phyloP scores from a whole-genome alignment of 2,329 filamentous ascomycete species.

The Cytospora piceae region DNA sequence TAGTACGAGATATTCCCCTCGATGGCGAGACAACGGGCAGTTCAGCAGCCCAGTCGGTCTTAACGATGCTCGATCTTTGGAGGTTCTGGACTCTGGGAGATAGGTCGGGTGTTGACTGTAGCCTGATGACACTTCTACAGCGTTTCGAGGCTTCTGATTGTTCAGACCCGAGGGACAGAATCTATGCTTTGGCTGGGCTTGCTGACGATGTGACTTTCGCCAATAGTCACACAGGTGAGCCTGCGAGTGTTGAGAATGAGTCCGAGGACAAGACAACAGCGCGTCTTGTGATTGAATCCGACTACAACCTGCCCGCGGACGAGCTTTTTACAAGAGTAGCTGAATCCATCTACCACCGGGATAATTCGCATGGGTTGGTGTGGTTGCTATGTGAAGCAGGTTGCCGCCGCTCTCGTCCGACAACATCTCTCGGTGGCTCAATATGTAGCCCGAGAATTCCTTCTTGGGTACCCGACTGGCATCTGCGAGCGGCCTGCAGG shows the following conservation, averaged over 20 bases:
- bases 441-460: background rate
- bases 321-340: background rate
- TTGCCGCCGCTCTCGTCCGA: background rate
- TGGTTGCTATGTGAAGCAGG: background rate
- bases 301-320: background rate
- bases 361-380: background rate
- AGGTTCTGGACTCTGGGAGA: background rate
- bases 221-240: background rate
- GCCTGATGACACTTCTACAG: background rate
- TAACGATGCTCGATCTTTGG: background rate
- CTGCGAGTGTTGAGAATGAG: background rate
- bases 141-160: background rate
- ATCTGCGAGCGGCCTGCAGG: background rate
- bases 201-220: background rate
- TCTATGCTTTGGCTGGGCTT: background rate
- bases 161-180: background rate
- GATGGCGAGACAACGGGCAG: background rate
- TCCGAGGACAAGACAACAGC: background rate
- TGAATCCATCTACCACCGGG: background rate
- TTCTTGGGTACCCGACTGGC: background rate
- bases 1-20: background rate
- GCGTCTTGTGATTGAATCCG: background rate
- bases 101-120: background rate
- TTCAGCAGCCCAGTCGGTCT: background rate
- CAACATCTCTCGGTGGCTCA: background rate